Conservation (phyloP, 2,329 filamentous ascomycete species). For the Monosporascus sp. region DNA sequence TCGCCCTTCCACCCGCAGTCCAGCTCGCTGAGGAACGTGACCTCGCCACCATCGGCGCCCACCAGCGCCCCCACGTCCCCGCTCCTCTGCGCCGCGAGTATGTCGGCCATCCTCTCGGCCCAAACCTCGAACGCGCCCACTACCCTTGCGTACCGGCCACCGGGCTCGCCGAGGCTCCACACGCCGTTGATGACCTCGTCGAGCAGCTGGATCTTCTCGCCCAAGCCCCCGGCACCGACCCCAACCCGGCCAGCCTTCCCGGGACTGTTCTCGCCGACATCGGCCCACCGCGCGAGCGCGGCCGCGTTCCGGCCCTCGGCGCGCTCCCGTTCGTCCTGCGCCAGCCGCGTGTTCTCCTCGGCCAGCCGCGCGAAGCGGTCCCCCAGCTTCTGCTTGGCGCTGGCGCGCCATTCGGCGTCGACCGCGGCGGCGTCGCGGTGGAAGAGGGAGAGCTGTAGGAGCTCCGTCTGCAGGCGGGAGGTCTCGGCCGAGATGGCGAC, state of each 20-base stretch:
- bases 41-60: conserved; percentile 28
- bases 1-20: conserved; percentile 57
- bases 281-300: conserved; percentile 49
- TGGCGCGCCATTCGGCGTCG: conserved; percentile 48
- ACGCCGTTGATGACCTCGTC: conserved; percentile 53
- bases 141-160: conserved; percentile 51
- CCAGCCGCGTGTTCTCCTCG: conserved; percentile 28
- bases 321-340: conserved; percentile 34
- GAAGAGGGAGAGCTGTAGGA: conserved; percentile 61
- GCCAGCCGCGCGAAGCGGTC: conserved; percentile 39
- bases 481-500: conserved; percentile 55
- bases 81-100: conserved; percentile 38
- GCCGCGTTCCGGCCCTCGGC: conserved; percentile 46
- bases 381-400: conserved; percentile 46
- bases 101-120: conserved; percentile 43
- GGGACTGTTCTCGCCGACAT: conserved; percentile 15
- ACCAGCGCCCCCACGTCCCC: conserved; percentile 31
- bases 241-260: conserved; percentile 16
- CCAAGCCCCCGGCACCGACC: conserved; percentile 32
- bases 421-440: conserved; percentile 49
- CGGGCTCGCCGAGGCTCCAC: conserved; percentile 52
- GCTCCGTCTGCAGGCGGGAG: conserved; percentile 55
- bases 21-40: conserved; percentile 50
- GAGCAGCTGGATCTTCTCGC: conserved; percentile 53
- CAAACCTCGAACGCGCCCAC: conserved; percentile 57